These are phyloP conservation scores for Castanopsis chinensis DNA, from an alignment of 306 rosid genomes.

Conservation along the genomic window DNA sequence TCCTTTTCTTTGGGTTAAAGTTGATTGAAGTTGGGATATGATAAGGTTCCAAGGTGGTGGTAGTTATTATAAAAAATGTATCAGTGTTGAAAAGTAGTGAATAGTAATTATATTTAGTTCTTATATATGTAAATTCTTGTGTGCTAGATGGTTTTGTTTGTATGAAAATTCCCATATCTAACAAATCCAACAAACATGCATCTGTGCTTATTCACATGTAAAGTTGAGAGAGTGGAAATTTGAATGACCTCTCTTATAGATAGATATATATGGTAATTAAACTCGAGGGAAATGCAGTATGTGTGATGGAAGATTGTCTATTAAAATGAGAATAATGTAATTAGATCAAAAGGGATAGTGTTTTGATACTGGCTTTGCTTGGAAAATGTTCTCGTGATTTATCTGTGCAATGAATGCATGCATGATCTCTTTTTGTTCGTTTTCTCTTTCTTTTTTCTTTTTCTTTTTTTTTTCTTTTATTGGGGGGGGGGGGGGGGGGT, in stretches of 20 bases:
- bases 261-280: neutral
- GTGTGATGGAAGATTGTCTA: neutral
- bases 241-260: neutral
- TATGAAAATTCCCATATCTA: neutral
- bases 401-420: too few relatives aligned
- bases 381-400: too few relatives aligned
- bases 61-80: neutral
- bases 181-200: neutral
- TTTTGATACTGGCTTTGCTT: too few relatives aligned
- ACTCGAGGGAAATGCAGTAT: neutral
- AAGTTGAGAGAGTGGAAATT: neutral
- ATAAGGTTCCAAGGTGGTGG: neutral
- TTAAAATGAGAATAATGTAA: neutral
- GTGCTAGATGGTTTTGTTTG: neutral
- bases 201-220: neutral
- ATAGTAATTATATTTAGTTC: neutral
- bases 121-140: neutral
- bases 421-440: too few relatives aligned
- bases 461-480: accelerated
- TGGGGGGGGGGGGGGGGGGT: too few relatives aligned
- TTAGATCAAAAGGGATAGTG: too few relatives aligned
- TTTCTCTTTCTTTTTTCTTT: too few relatives aligned
- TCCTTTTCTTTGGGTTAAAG: neutral
- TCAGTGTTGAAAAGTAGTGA: neutral
- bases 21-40: neutral